These are phyloP conservation scores for Pulveroboletus sp. DNA, from an alignment of 1,284 basidiomycete species.

Conservation along the genomic window DNA sequence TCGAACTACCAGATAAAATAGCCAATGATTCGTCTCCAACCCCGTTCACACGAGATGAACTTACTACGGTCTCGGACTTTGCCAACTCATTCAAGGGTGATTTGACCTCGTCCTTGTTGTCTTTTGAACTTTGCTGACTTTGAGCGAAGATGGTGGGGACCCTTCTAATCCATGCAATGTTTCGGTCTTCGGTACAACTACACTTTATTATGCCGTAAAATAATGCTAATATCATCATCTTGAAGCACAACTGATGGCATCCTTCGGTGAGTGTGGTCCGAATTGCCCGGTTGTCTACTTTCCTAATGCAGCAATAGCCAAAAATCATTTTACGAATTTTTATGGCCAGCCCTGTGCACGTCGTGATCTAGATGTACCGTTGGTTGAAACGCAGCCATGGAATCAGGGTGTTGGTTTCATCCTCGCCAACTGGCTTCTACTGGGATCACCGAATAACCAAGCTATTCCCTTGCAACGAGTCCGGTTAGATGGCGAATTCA, in stretches of 20 bases:
- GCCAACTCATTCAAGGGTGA: constrained; percentile 19
- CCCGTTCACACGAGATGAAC: constrained; percentile 16
- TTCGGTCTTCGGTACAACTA: no score
- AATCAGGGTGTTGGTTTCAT: constrained; percentile 3
- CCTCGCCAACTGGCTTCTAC: constrained; percentile 8
- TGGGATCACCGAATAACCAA: constrained; percentile 15
- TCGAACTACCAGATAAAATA: constrained; percentile 11
- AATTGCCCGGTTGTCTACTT: no score
- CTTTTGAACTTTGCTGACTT: no score
- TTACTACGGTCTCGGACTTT: constrained; percentile 10
- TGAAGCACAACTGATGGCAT: constrained; percentile 19
- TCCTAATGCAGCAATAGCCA: constrained; percentile 5
- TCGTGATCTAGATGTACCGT: constrained; percentile 9
- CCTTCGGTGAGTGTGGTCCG: constrained; percentile 8
- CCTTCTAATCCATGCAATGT: no score
- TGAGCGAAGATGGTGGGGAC: no score
- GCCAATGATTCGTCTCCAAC: constrained; percentile 21
- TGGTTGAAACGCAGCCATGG: constrained; percentile 11
- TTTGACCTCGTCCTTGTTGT: neutral
- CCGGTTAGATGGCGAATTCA: constrained; percentile 23
- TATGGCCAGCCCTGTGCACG: constrained; percentile 14
- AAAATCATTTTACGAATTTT: constrained; percentile 21
- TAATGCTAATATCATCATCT: constrained; percentile 1
- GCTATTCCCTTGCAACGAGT: constrained; percentile 15
- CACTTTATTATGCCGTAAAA: no score